A percentile compares a stretch with the other conserved stretches of the same genome.
These are phyloP conservation scores for Microbotryomycetes sp. DNA, from an alignment of 1,284 basidiomycete genomes.

Conservation along the genomic window DNA sequence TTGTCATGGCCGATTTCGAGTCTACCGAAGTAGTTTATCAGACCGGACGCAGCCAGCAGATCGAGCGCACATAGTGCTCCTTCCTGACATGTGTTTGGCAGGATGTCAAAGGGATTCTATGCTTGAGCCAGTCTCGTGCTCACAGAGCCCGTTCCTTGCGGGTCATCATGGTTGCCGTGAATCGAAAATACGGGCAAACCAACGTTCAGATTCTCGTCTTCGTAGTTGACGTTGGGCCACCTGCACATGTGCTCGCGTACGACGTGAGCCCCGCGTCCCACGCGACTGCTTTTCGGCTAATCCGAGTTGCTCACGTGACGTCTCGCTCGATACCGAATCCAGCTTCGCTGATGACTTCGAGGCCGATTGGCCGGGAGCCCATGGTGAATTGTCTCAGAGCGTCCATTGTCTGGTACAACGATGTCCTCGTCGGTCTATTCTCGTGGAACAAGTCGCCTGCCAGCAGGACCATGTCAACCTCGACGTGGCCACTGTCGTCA, in stretches of 20 bases:
- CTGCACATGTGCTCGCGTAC: conserved; percentile 44
- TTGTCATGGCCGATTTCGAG: conserved; percentile 48
- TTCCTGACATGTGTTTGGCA: no score
- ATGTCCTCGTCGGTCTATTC: conserved; percentile 85
- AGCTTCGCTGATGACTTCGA: conserved; percentile 88
- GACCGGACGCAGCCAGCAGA: conserved; percentile 82
- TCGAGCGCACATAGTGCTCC: conserved; percentile 94
- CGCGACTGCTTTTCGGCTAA: no score
- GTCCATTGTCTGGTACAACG: conserved; percentile 79
- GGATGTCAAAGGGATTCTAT: no score
- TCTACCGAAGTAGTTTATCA: conserved; percentile 97
- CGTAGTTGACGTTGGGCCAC: conserved; percentile 95
- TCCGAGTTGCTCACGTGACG: conserved; percentile 60
- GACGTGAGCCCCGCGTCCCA: conserved; percentile 8
- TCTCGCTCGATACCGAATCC: conserved; percentile 66
- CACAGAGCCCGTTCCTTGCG: conserved; percentile 87
- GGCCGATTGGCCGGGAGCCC: conserved; percentile 74
- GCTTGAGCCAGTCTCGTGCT: conserved; percentile 42
- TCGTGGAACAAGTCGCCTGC: conserved; percentile 98
- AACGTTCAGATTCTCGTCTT: conserved; percentile 92
- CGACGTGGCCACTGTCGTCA: not conserved
- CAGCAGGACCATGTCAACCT: conserved; percentile 91
- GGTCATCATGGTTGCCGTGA: conserved; percentile 98
- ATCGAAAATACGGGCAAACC: conserved; percentile 96
- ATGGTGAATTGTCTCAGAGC: conserved; percentile 84